Conservation (phyloP, 495 filamentous ascomycete genomes). For the Jackrogersella multiformis region DNA sequence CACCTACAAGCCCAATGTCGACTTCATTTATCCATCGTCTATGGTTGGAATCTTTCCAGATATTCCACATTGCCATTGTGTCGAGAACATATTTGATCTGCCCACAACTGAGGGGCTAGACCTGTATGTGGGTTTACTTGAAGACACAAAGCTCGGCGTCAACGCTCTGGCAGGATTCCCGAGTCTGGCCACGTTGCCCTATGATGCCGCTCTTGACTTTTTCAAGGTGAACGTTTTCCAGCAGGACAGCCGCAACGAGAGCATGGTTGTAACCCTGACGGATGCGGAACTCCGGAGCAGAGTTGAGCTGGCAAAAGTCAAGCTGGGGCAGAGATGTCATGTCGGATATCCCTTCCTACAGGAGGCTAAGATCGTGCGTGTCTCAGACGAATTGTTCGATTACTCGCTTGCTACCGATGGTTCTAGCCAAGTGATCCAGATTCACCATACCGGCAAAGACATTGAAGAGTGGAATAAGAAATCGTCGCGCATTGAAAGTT, state of each 20-base stretch:
- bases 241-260: constrained; percentile 95
- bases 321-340: constrained; percentile 84
- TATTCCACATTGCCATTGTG: constrained; percentile 84
- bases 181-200: constrained; percentile 81
- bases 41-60: constrained; percentile 92
- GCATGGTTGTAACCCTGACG: constrained; percentile 87
- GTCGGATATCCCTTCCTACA: constrained; percentile 97
- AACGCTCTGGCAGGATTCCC: constrained; percentile 92
- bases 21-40: constrained; percentile 85
- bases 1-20: constrained; percentile 77
- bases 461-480: constrained; percentile 87
- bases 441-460: constrained; percentile 78
- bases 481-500: constrained; percentile 79
- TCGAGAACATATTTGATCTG: constrained; percentile 94
- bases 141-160: constrained; percentile 84
- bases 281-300: constrained; percentile 76
- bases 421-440: constrained; percentile 65
- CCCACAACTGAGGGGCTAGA: constrained; percentile 92
- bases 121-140: constrained; percentile 82
- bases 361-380: constrained; percentile 86
- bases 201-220: constrained; percentile 81
- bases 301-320: constrained; percentile 74
- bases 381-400: constrained; percentile 94
- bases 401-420: constrained; percentile 76
- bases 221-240: constrained; percentile 97